Base-by-base conservation (phyloP, 768 basidiomycete species). In the Russula dissimulans region DNA sequence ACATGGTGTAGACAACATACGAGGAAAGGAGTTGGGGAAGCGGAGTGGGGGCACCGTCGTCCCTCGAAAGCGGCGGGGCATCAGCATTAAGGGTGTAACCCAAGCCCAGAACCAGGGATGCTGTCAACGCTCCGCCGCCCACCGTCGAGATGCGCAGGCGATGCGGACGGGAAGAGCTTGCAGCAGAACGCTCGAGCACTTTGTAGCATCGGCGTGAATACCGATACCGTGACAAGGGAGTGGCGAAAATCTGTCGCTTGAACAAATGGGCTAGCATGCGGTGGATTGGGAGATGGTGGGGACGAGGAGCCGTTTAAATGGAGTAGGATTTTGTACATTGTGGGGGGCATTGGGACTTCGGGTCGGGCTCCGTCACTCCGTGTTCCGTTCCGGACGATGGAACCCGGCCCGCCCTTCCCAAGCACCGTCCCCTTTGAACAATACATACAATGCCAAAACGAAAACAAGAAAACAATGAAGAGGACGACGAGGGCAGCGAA, bases 1-100 rank as follows among this genome's bases (percentile, higher is more conserved):
- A 88, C 70, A 90, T 77, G 6, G 87, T 78, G 74, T 89, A 95
- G 32, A 95, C 92, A 36, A 86, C 69, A 67, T 94, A 95, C 2
- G 90, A 74, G 42, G 92, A 81, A 49, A 90, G 60, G 22, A 89
- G 79, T 26, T 67, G 58, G 8, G 69, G 69, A 14, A 73, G 51
- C 1, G 68, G 66, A 17, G 65, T 59, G 17, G 63, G 56, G 10
- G 43, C 32, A 12, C 57, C 22, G 67, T 32, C 2, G 22, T 63
- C 57, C 29, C 29, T 32, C 10, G 56, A 52, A 32, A 42, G 22
- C 15, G 57, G 48, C 8, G 62, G 60, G 11, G 60, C 58, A 49
- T 73, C 71, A 36, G 71, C 69, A 61, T 70, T 57, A 44, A 59
- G 53, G 29, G 61, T 48, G 47, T 50, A 59, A 22, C 57, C 60